A percentile compares a stretch with the other conserved stretches of the same genome.
Evolutionary conservation across 2,329 filamentous ascomycete species (phyloP).

Genomic region (Xylaria polymorpha): DNA sequence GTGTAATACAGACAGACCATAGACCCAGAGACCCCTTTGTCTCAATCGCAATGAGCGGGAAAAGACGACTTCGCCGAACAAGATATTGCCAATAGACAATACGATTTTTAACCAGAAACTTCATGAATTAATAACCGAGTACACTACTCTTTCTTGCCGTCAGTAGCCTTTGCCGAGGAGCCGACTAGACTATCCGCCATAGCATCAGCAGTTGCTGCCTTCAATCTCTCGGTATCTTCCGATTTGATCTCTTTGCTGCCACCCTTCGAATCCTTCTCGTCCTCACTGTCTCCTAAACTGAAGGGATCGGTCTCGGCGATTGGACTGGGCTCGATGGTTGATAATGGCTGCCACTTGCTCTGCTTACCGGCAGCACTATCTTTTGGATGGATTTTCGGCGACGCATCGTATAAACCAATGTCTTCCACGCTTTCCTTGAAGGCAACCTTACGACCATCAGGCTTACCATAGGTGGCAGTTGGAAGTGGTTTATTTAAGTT

Average conservation of each 20-base stretch:
- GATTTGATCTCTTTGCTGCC: conserved; percentile 64
- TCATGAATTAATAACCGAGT: conserved; percentile 15
- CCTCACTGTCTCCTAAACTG: conserved; percentile 93
- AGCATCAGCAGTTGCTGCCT: conserved; percentile 72
- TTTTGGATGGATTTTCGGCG: conserved; percentile 66
- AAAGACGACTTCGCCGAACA: neutral
- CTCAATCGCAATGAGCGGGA: neutral
- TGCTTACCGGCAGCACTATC: conserved; percentile 68
- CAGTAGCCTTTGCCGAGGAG: conserved; percentile 48
- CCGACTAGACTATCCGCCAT: conserved; percentile 68
- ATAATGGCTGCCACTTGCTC: conserved; percentile 98
- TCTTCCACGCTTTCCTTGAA: conserved; percentile 78
- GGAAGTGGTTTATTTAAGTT: conserved; percentile 76
- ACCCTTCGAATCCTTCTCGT: conserved; percentile 83
- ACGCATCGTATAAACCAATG: conserved; percentile 79
- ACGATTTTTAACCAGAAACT: conserved; percentile 10
- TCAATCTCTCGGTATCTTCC: conserved; percentile 70
- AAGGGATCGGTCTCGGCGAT: conserved; percentile 95
- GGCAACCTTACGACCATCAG: conserved; percentile 65
- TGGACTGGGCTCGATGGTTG: conserved; percentile 84
- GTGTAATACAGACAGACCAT: neutral
- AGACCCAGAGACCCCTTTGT: neutral
- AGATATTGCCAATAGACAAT: conserved; percentile 20
- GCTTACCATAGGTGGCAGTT: conserved; percentile 63
- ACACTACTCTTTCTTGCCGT: conserved; percentile 41